phyloP scores from a whole-genome alignment of 2,329 filamentous ascomycete species.

The Microcyclosporella mali region DNA sequence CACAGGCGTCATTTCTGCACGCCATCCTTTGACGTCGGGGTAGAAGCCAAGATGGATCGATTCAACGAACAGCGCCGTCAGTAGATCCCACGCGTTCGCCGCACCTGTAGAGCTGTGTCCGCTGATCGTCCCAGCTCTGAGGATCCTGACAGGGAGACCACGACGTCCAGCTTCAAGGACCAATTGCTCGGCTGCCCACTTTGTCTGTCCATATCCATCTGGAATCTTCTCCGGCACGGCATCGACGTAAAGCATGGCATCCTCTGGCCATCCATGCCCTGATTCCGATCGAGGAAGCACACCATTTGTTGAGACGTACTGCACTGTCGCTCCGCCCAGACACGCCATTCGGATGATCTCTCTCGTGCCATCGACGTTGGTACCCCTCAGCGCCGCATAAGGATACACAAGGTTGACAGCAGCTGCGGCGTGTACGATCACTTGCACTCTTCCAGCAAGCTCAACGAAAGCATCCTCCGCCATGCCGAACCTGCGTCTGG shows the following conservation, averaged over 20 bases:
- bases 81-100: conserved; percentile 70
- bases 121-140: conserved; percentile 70
- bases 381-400: conserved; percentile 65
- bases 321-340: conserved; percentile 62
- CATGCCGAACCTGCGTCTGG: conserved; percentile 62
- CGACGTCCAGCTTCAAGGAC: conserved; percentile 62
- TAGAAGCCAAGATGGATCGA: conserved; percentile 66
- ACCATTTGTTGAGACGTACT: conserved; percentile 75
- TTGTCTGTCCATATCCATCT: conserved; percentile 67
- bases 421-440: conserved; percentile 71
- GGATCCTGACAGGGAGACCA: conserved; percentile 64
- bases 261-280: conserved; percentile 64
- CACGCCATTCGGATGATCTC: conserved; percentile 68
- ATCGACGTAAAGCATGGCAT: conserved; percentile 59
- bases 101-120: conserved; percentile 70
- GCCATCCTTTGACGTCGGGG: conserved; percentile 68
- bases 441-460: conserved; percentile 59
- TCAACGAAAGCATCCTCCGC: conserved; percentile 59
- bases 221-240: conserved; percentile 30
- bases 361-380: conserved; percentile 72
- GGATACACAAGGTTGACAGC: conserved; percentile 78
- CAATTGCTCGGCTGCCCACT: conserved; percentile 74
- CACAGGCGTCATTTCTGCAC: conserved; percentile 76
- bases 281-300: conserved; percentile 62
- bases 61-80: conserved; percentile 70